These are phyloP conservation scores for Crithidia thermophila DNA, from an alignment of 208 protist genomes.

Conservation along the genomic window DNA sequence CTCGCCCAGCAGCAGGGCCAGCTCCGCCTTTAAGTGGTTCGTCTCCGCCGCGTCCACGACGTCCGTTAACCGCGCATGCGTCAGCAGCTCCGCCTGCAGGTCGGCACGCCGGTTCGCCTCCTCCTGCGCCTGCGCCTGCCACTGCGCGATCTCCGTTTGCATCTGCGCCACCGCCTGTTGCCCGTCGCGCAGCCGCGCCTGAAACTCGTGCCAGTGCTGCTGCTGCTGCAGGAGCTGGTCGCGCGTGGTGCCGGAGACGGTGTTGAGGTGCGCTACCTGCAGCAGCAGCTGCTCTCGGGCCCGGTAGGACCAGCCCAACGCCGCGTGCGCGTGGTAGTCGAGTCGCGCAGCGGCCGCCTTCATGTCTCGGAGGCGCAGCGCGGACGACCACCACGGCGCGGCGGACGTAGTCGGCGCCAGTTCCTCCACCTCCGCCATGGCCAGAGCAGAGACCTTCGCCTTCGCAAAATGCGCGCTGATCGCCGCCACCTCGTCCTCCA, in stretches of 20 bases:
- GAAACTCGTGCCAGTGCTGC: conserved; percentile 51
- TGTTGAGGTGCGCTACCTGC: conserved; percentile 56
- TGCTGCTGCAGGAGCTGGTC: conserved; percentile 62
- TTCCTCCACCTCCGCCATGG: conserved; percentile 22
- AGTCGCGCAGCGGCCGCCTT: conserved; percentile 60
- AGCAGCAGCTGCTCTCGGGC: conserved; percentile 68
- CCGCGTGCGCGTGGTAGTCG: conserved; percentile 71
- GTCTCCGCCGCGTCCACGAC: conserved; percentile 28
- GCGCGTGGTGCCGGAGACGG: conserved; percentile 38
- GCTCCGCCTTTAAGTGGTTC: conserved; percentile 48
- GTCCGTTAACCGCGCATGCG: conserved; percentile 15
- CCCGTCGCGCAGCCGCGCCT: conserved; percentile 21
- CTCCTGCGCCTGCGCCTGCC: conserved; percentile 40
- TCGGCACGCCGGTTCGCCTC: conserved; percentile 31
- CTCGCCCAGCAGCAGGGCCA: conserved; percentile 55
- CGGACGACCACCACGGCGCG: conserved; percentile 75
- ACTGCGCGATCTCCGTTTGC: conserved; percentile 31
- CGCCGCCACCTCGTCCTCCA: conserved; percentile 37
- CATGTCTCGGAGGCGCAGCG: conserved; percentile 69
- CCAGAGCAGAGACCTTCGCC: conserved; percentile 26
- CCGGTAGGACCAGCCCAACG: conserved; percentile 48
- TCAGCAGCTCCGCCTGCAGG: conserved; percentile 54
- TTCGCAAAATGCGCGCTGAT: conserved; percentile 28
- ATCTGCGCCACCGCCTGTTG: conserved; percentile 28
- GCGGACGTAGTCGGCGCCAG: conserved; percentile 30